These are phyloP conservation scores for Atkinsonella hypoxylon DNA, from an alignment of 2,329 filamentous ascomycete species.

Conservation along the genomic window DNA sequence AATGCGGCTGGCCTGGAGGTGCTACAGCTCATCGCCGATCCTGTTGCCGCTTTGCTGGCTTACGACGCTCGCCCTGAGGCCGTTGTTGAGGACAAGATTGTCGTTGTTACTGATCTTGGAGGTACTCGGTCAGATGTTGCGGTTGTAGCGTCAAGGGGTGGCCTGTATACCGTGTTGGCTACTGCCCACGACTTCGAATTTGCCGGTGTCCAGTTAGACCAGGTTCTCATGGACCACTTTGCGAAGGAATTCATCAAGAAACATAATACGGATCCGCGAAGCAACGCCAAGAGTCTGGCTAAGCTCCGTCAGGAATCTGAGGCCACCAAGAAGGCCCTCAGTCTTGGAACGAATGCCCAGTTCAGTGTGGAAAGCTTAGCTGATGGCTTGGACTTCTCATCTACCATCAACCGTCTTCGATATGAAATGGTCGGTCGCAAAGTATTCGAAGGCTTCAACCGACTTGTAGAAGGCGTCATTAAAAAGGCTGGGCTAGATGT, in stretches of 20 bases:
- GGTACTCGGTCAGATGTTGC: constrained; percentile 87
- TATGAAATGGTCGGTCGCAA: constrained; percentile 84
- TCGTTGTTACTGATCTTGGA: constrained; percentile 86
- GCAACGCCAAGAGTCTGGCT: constrained; percentile 68
- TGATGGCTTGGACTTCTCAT: constrained; percentile 81
- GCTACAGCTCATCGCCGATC: constrained; percentile 86
- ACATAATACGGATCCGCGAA: constrained; percentile 77
- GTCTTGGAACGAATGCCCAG: constrained; percentile 73
- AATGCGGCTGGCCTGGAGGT: constrained; percentile 75
- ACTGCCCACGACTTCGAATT: constrained; percentile 94
- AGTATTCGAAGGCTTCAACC: constrained; percentile 78
- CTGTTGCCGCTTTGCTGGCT: constrained; percentile 75
- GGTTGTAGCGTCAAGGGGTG: constrained; percentile 80
- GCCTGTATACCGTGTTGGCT: constrained; percentile 91
- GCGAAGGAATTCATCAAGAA: constrained; percentile 99
- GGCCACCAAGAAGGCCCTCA: constrained; percentile 82
- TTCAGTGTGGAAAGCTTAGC: constrained; percentile 89
- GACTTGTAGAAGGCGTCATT: constrained; percentile 70
- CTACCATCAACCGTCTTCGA: constrained; percentile 83
- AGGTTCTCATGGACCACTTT: constrained; percentile 89
- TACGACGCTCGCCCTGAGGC: constrained; percentile 79
- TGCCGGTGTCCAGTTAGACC: constrained; percentile 73
- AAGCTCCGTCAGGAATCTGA: constrained; percentile 91
- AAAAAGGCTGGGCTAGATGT: constrained; percentile 89
- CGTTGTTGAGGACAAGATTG: constrained; percentile 67